These are phyloP conservation scores for Purpureocillium takamizusanense DNA, from an alignment of 2,329 filamentous ascomycete genomes.

Conservation along the genomic window DNA sequence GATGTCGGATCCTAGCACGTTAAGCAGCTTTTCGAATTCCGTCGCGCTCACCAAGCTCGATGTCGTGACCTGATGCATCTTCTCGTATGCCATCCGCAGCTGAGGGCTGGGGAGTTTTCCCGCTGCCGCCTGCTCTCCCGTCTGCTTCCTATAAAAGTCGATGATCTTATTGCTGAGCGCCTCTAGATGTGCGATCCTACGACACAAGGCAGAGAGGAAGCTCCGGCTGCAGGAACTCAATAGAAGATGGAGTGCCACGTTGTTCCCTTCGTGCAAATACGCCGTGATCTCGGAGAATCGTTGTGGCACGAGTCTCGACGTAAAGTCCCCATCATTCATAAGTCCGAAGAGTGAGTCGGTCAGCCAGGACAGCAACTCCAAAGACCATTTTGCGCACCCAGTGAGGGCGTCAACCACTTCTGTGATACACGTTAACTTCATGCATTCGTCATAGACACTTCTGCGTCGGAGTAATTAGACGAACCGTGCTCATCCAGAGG, in stretches of 20 bases:
- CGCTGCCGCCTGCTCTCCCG: conserved; percentile 28
- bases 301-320: conserved; percentile 36
- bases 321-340: conserved; percentile 41
- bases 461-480: conserved; percentile 5
- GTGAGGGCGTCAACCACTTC: conserved; percentile 66
- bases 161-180: conserved; percentile 37
- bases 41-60: conserved; percentile 46
- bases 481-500: conserved; percentile 51
- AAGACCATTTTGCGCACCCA: conserved; percentile 69
- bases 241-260: conserved; percentile 53
- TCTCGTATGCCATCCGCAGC: conserved; percentile 48
- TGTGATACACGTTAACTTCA: conserved; percentile 16
- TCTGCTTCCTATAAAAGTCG: conserved; percentile 39
- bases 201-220: conserved; percentile 61
- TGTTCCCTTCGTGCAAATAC: conserved; percentile 45
- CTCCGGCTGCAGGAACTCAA: conserved; percentile 67
- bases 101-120: conserved; percentile 36
- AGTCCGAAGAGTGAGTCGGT: conserved; percentile 50
- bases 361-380: conserved; percentile 60
- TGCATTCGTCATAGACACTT: background rate
- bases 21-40: conserved; percentile 55
- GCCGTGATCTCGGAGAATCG: conserved; percentile 39
- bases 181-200: conserved; percentile 51
- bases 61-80: conserved; percentile 41
- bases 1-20: conserved; percentile 36